These are phyloP conservation scores for Carallia pectinifolia DNA, from an alignment of 345 rosid species.

Conservation along the genomic window DNA sequence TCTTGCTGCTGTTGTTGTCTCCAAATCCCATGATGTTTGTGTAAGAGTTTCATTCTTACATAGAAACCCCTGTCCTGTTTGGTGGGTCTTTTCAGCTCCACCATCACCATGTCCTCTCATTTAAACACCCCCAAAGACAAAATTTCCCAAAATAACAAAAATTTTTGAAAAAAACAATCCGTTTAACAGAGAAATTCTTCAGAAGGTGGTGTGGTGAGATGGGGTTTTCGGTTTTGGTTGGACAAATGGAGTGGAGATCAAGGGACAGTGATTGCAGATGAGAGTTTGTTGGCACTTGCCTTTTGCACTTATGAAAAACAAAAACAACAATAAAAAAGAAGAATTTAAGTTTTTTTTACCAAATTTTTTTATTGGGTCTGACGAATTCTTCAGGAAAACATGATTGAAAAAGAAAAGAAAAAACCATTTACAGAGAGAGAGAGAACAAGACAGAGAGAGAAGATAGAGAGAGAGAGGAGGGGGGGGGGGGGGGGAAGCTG, in stretches of 20 bases:
- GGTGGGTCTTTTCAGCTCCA: conserved; percentile 40
- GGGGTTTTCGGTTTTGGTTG: conserved; percentile 53
- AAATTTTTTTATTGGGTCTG: background rate
- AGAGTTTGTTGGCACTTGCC: conserved; percentile 47
- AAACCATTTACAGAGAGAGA: background rate
- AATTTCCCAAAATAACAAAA: background rate
- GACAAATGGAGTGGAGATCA: conserved; percentile 49
- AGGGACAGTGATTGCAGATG: conserved; percentile 43
- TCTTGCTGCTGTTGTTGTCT: conserved; percentile 28
- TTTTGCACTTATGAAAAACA: conserved; percentile 22
- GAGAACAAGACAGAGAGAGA: conserved; percentile 15
- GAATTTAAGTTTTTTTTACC: background rate
- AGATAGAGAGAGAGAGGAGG: background rate
- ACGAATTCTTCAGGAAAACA: background rate
- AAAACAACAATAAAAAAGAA: background rate
- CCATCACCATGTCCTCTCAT: conserved; percentile 34
- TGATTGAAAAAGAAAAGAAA: background rate
- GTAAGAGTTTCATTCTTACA: conserved; percentile 47
- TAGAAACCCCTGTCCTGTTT: conserved; percentile 42
- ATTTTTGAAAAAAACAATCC: background rate
- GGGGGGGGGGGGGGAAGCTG: background rate
- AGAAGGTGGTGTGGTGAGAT: conserved; percentile 43
- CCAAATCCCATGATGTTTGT: conserved; percentile 28
- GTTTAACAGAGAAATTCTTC: background rate
- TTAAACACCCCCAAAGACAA: conserved; percentile 17